These are phyloP conservation scores for Populus ilicifolia DNA, from an alignment of 345 rosid genomes.

Conservation along the genomic window DNA sequence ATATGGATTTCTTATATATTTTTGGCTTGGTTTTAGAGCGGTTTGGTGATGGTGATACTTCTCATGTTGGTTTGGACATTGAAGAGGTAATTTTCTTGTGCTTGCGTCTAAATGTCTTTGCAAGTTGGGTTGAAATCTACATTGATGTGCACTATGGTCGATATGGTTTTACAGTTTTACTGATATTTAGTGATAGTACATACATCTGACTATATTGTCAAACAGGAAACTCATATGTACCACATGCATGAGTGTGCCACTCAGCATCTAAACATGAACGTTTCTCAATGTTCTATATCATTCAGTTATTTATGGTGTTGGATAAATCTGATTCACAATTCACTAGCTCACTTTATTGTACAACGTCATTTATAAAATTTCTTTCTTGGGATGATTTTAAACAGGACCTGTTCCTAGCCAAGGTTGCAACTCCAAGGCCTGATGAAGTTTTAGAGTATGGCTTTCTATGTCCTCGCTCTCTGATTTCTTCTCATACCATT, in stretches of 20 bases:
- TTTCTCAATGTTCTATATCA: neutral
- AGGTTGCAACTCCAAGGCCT: constrained; percentile 37
- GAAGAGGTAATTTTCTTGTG: constrained; percentile 64
- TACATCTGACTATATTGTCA: neutral
- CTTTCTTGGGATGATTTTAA: constrained; percentile 18
- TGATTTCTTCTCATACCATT: neutral
- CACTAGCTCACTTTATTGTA: neutral
- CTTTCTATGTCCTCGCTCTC: neutral
- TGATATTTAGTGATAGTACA: neutral
- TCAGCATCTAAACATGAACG: neutral
- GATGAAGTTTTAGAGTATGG: constrained; percentile 56
- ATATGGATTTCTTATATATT: constrained; percentile 1
- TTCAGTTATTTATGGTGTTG: neutral
- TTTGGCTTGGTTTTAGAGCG: constrained; percentile 55
- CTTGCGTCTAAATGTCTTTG: neutral
- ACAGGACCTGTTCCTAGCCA: constrained; percentile 73
- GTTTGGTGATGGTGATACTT: constrained; percentile 95
- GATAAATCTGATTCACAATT: neutral
- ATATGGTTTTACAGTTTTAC: neutral
- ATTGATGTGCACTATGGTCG: neutral
- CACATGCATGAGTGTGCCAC: neutral
- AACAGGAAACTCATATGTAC: neutral
- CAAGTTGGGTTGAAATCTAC: neutral
- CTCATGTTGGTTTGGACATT: constrained; percentile 86
- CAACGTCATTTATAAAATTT: neutral